A percentile compares a stretch with the other conserved stretches of the same genome.
phyloP scores from a whole-genome alignment of 106 monocot species.

The Dendrobium nobile region DNA sequence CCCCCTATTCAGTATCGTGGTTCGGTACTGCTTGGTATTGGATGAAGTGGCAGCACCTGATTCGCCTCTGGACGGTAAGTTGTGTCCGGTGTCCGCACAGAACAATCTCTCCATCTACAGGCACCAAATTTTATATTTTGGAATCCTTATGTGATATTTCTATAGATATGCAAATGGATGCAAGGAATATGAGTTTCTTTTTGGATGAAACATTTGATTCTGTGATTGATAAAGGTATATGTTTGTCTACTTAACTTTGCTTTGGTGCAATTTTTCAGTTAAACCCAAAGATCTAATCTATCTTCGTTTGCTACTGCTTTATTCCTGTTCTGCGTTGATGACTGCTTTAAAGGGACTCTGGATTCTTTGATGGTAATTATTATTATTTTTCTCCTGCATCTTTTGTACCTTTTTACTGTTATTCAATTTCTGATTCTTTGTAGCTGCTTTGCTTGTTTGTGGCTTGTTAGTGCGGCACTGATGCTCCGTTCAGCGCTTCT shows the following conservation, averaged over 20 bases:
- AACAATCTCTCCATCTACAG: background rate
- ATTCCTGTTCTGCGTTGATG: background rate
- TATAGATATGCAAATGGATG: conserved; percentile 95
- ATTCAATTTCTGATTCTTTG: conserved; percentile 7
- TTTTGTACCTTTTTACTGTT: background rate
- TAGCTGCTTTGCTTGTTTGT: background rate
- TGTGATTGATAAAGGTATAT: conserved; percentile 86
- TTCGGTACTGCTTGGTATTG: too few relatives aligned
- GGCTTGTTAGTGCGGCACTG: conserved; percentile 60
- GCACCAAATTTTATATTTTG: background rate
- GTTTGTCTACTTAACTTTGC: background rate
- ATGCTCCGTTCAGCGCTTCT: conserved; percentile 79
- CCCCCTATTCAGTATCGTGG: too few relatives aligned
- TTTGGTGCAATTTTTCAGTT: background rate
- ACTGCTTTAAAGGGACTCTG: conserved; percentile 55
- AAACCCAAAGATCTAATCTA: background rate
- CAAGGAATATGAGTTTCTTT: conserved; percentile 83
- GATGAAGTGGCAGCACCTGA: too few relatives aligned
- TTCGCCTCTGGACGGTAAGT: too few relatives aligned
- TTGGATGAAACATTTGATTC: conserved; percentile 74
- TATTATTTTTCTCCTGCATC: background rate
- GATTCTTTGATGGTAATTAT: conserved; percentile 92
- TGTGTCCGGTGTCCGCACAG: too few relatives aligned
- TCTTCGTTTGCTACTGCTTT: background rate
- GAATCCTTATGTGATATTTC: conserved; percentile 22